phyloP scores from a whole-genome alignment of 2,329 filamentous ascomycete genomes.

The Talaromyces rugulosus region DNA sequence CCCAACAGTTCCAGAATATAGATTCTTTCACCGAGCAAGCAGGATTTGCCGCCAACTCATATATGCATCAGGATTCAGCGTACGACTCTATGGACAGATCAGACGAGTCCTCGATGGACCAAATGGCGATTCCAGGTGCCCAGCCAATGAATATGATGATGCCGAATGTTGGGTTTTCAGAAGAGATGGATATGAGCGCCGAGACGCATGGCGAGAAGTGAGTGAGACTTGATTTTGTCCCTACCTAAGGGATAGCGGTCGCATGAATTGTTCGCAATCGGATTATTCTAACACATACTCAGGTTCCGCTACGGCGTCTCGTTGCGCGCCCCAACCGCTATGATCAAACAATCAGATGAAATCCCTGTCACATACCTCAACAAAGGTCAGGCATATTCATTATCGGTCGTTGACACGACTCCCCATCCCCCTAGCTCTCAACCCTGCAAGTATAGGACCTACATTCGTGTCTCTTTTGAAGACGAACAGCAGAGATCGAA shows the following conservation, averaged over 20 bases:
- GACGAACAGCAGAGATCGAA: conserved; percentile 88
- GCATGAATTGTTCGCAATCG: not conserved
- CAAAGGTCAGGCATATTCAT: conserved; percentile 89
- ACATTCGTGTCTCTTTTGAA: conserved; percentile 92
- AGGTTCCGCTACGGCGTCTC: conserved; percentile 86
- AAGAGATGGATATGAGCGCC: conserved; percentile 22
- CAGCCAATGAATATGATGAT: conserved; percentile 45
- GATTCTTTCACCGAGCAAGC: conserved; percentile 64
- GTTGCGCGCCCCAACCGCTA: conserved; percentile 89
- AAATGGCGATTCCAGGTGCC: conserved; percentile 49
- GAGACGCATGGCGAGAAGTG: conserved; percentile 51
- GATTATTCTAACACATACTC: conserved; percentile 1
- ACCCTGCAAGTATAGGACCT: conserved; percentile 77
- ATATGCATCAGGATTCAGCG: conserved; percentile 73
- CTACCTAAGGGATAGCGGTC: not conserved
- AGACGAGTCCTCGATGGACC: conserved; percentile 62
- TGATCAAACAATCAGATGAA: conserved; percentile 80
- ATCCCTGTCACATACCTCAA: conserved; percentile 98
- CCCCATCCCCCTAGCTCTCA: conserved; percentile 56
- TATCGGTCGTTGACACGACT: conserved; percentile 76
- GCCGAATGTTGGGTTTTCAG: conserved; percentile 25
- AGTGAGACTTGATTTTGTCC: conserved; percentile 21
- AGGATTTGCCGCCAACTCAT: conserved; percentile 71
- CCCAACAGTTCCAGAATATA: conserved; percentile 62
- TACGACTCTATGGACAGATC: conserved; percentile 74